Percentiles rank a stretch among this genome's conserved stretches.
Conservation (phyloP, 176 grass and related monocot species). For the Aegilops speltoides region DNA sequence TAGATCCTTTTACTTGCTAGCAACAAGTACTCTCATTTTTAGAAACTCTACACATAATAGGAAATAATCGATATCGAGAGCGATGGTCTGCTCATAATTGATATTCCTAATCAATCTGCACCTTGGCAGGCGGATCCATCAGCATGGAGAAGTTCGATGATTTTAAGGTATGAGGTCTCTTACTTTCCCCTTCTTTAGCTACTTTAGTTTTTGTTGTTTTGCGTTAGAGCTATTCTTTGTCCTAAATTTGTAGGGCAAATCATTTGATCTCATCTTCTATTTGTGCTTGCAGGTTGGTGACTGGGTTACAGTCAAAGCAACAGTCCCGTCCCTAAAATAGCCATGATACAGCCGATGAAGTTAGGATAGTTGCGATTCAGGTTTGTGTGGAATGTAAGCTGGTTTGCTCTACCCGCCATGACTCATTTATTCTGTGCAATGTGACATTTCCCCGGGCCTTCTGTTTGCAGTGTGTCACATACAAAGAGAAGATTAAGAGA, state of each 20-base stretch:
- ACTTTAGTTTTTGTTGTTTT: not conserved
- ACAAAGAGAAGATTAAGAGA: too few relatives aligned
- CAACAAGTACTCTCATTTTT: too few relatives aligned
- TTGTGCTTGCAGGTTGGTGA: conserved; percentile 69
- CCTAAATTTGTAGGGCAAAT: not conserved
- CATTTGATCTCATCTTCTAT: conserved; percentile 19
- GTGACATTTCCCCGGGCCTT: too few relatives aligned
- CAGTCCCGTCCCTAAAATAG: conserved; percentile 93
- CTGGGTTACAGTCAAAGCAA: conserved; percentile 88
- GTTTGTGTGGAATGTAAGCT: too few relatives aligned
- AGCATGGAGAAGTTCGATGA: conserved; percentile 95
- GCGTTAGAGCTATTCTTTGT: not conserved
- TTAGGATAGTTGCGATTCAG: too few relatives aligned
- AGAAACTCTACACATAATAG: too few relatives aligned
- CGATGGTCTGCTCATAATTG: conserved; percentile 79
- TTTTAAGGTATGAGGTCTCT: conserved; percentile 63
- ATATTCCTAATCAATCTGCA: conserved; percentile 65
- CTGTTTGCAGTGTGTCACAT: too few relatives aligned
- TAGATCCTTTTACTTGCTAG: too few relatives aligned
- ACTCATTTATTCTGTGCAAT: too few relatives aligned
- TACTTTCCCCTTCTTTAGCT: not conserved
- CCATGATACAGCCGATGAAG: too few relatives aligned
- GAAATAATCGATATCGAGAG: conserved; percentile 84
- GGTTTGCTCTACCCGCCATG: too few relatives aligned
- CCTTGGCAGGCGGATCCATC: conserved; percentile 96